Evolutionary conservation across 2,329 filamentous ascomycete genomes (phyloP).

Genomic region (Cryphonectria naterciae): DNA sequence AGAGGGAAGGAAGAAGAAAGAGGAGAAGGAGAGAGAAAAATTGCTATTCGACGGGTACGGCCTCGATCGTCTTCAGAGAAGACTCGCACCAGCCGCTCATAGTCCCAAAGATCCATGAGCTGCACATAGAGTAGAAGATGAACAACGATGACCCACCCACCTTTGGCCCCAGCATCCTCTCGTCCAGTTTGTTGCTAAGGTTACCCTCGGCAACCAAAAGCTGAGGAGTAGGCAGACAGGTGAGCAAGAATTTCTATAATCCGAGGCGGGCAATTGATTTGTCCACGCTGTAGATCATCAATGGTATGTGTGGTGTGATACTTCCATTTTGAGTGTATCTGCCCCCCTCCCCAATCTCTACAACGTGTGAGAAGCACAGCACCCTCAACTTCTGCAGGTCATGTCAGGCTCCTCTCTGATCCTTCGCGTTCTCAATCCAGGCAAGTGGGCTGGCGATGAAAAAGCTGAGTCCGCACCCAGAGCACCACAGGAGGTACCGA

Average conservation of each 20-base stretch:
- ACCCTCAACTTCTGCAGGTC: background rate
- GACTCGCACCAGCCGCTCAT: too few species aligned
- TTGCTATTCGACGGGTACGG: too few species aligned
- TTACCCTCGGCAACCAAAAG: background rate
- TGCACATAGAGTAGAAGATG: background rate
- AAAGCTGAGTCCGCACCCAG: background rate
- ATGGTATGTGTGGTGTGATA: background rate
- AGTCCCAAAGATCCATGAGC: too few species aligned
- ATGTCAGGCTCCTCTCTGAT: background rate
- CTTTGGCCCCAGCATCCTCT: background rate
- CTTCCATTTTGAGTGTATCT: background rate
- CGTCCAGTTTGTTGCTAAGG: background rate
- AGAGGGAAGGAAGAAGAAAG: background rate
- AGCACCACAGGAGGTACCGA: background rate
- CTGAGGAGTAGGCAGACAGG: background rate
- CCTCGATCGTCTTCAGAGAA: too few species aligned
- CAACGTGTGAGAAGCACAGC: background rate
- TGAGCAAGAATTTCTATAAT: background rate
- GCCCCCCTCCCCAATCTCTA: background rate
- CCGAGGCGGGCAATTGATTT: background rate
- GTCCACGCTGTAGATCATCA: background rate
- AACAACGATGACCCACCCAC: background rate
- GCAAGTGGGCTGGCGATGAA: slow-evolving; percentile 6
- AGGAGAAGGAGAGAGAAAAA: background rate
- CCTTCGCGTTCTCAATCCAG: background rate